Percentiles rank a stretch among this genome's conserved stretches.
phyloP scores from a whole-genome alignment of 78 protist genomes.

The Neovahlkampfia damariscottae region DNA sequence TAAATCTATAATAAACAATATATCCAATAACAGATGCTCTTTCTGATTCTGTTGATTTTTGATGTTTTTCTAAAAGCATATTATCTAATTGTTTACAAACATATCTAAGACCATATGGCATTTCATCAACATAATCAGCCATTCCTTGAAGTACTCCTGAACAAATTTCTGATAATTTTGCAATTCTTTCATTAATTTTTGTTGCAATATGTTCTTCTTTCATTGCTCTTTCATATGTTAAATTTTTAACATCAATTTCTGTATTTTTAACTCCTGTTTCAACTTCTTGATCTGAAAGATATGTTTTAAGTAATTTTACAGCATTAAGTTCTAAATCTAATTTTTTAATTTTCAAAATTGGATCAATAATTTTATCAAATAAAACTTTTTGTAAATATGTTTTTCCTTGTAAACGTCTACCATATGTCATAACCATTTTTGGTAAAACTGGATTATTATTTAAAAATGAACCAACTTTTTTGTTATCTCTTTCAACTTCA shows the following conservation, averaged over 20 bases:
- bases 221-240: slow-evolving; percentile 46
- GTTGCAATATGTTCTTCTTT: slow-evolving; percentile 51
- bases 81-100: slow-evolving; percentile 40
- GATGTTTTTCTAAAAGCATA: neutral
- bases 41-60: neutral
- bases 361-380: slow-evolving; percentile 48
- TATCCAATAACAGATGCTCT: neutral
- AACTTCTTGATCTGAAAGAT: slow-evolving; percentile 55
- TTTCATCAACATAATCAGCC: slow-evolving; percentile 30
- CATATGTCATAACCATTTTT: slow-evolving; percentile 61
- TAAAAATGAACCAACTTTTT: slow-evolving; percentile 46
- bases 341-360: slow-evolving; percentile 42
- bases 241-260: slow-evolving; percentile 29
- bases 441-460: slow-evolving; percentile 56
- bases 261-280: slow-evolving; percentile 56
- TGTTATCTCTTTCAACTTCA: slow-evolving; percentile 43
- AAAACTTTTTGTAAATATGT: slow-evolving; percentile 41
- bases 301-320: slow-evolving; percentile 30
- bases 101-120: slow-evolving; percentile 73
- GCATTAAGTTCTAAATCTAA: slow-evolving; percentile 22
- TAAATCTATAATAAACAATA: neutral
- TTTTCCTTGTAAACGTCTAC: slow-evolving; percentile 31
- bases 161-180: slow-evolving; percentile 42
- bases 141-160: slow-evolving; percentile 56
- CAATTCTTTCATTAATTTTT: slow-evolving; percentile 48